Evolutionary conservation across 805 yeast genomes (phyloP), one percentile per base, ranked within the genome.

Genomic region (Monosporozyma servazzii): DNA sequence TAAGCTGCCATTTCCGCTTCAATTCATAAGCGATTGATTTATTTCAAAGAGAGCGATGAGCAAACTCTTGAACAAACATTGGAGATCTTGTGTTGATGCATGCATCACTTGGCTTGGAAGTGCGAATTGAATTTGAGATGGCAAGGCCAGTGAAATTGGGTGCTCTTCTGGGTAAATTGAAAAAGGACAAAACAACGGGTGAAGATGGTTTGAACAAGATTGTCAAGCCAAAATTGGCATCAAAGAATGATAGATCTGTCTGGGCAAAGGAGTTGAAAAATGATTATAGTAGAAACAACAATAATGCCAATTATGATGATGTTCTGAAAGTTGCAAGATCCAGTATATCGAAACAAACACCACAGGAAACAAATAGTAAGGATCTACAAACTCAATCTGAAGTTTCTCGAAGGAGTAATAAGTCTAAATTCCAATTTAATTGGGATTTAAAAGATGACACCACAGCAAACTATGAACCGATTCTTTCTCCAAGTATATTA

Each of bases 361-460:
- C 37, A 5, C 37, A 33, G n/a, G 27, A 25, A 25, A 25, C 7
- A 25, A 5, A 25, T 25, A 13, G 15, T 4, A 15, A 33, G n/a
- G 37, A 33, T 15, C 2, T 4, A 13, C 17, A 33, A 33, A 15
- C n/a, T 3, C 11, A 10, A 30, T 10, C 9, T 30, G 36, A 30
- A 10, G 7, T 7, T 8, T 8, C 10, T 5, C 13, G 17, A 9
- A 29, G 8, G 8, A 30, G 20, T 11, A 29, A 18, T 17, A 27
- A 21, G 29, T 20, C 33, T 3, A 76, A 75, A 56, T 86, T 84
- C 65, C 71, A 73, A 9, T 86, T 87, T 65, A 83, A 77, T 11
- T 88, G 96, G 95, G 75, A 75, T 52, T 71, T 67, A 1, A 71
- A 72, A 0, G 93, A 86, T 13, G 96, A 88, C 61, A 86, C 95